Percentiles rank a stretch among this genome's conserved stretches.
Conservation (phyloP, 768 basidiomycete species). For the Macrolepiota fuliginosa region DNA sequence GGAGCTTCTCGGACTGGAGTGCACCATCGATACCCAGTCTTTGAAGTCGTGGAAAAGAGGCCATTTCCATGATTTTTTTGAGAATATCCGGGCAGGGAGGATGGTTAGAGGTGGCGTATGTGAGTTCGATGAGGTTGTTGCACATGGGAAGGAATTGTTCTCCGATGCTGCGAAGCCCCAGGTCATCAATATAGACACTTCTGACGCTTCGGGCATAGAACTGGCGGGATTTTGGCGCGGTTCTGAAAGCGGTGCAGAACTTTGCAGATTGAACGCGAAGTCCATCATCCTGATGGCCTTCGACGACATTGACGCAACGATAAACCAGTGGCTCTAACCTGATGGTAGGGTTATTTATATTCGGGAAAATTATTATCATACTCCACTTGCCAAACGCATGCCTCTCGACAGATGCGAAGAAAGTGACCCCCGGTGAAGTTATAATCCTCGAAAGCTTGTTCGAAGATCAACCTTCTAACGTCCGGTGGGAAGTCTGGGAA, state of each 20-base stretch:
- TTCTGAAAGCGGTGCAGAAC: neutral
- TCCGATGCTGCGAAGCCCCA: neutral
- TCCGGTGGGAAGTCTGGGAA: neutral
- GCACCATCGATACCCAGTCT: constrained; percentile 3
- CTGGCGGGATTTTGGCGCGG: neutral
- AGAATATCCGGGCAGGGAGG: neutral
- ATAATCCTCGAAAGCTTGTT: neutral
- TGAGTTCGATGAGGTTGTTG: neutral
- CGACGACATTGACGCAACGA: neutral
- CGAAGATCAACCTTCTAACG: neutral
- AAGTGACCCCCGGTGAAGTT: neutral
- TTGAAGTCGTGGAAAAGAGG: neutral
- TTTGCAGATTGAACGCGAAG: neutral
- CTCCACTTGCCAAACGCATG: neutral
- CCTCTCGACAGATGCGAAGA: neutral
- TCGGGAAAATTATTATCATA: too few relatives aligned
- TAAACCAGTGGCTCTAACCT: constrained; percentile 3
- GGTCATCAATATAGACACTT: neutral
- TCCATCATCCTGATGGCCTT: neutral
- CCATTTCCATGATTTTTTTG: neutral
- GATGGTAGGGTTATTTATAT: neutral
- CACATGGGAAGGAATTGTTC: neutral
- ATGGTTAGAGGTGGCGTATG: neutral
- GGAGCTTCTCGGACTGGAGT: neutral
- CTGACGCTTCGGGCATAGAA: constrained; percentile 1